Conservation (phyloP, 257 asterid species). For the Solanum okadae region DNA sequence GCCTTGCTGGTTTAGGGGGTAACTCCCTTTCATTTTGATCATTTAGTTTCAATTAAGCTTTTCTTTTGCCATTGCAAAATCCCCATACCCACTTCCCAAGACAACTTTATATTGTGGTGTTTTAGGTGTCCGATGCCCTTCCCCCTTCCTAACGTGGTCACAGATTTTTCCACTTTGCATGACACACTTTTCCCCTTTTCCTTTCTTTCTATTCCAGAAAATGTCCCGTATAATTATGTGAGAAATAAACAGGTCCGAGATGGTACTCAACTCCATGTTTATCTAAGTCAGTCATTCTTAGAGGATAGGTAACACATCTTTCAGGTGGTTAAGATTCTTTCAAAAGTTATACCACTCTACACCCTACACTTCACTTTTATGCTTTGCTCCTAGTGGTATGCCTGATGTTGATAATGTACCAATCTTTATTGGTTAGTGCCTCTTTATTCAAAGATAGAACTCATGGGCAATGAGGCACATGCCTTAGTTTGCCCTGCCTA, state of each 20-base stretch:
- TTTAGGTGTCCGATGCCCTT: neutral
- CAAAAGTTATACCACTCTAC: neutral
- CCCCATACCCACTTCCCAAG: neutral
- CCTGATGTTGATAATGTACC: neutral
- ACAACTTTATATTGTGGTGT: neutral
- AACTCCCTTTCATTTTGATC: neutral
- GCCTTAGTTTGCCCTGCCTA: neutral
- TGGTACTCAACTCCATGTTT: neutral
- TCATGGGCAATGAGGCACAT: neutral
- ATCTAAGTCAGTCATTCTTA: neutral
- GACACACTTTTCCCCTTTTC: neutral
- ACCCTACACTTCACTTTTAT: neutral
- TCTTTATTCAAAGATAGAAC: neutral
- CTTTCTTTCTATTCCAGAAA: neutral
- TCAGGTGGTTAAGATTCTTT: neutral
- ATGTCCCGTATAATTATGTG: neutral
- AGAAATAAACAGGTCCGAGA: neutral
- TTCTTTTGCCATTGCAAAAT: neutral
- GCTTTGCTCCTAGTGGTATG: neutral
- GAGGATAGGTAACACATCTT: neutral
- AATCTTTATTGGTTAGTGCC: neutral
- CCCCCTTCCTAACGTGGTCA: neutral
- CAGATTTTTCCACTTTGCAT: neutral
- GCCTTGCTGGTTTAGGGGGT: neutral
- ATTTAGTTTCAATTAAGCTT: neutral